Conservation (phyloP, 768 basidiomycete genomes). For the Leccinum obscurum region DNA sequence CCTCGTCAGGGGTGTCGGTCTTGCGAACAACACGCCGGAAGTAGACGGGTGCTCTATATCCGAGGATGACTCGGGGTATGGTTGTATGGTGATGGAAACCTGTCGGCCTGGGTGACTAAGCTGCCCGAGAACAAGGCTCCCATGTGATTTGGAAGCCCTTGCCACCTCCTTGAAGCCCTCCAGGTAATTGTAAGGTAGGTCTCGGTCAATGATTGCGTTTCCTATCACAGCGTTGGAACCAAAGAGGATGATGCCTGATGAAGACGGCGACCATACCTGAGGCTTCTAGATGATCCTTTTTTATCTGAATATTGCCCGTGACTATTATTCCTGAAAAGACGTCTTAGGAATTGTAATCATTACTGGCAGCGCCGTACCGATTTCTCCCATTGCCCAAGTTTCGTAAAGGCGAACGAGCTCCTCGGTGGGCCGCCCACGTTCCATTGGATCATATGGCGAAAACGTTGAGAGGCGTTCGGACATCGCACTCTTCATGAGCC, state of each 20-base stretch:
- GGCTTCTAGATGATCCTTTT: constrained; percentile 36
- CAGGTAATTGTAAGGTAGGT: constrained; percentile 27
- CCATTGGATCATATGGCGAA: constrained; percentile 28
- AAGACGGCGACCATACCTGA: constrained; percentile 22
- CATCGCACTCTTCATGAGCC: constrained; percentile 36
- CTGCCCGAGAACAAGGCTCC: constrained; percentile 34
- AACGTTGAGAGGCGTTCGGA: constrained; percentile 37
- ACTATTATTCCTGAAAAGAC: constrained; percentile 30
- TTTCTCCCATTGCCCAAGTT: constrained; percentile 34
- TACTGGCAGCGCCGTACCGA: constrained; percentile 21
- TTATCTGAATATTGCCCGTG: constrained; percentile 36
- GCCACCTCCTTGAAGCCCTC: constrained; percentile 24
- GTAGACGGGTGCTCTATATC: constrained; percentile 35
- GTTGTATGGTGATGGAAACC: constrained; percentile 36
- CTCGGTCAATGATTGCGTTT: constrained; percentile 34
- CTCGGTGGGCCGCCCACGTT: constrained; percentile 34
- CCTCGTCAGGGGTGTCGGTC: constrained; percentile 40
- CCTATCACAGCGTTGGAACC: constrained; percentile 17
- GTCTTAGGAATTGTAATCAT: constrained; percentile 4
- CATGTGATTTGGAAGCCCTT: constrained; percentile 32
- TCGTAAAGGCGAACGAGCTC: constrained; percentile 36
- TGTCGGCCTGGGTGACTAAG: constrained; percentile 36
- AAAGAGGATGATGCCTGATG: neutral
- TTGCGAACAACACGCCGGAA: constrained; percentile 33
- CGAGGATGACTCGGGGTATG: constrained; percentile 36